Evolutionary conservation across 768 basidiomycete species (phyloP).

Genomic region (Suillus subaureus): DNA sequence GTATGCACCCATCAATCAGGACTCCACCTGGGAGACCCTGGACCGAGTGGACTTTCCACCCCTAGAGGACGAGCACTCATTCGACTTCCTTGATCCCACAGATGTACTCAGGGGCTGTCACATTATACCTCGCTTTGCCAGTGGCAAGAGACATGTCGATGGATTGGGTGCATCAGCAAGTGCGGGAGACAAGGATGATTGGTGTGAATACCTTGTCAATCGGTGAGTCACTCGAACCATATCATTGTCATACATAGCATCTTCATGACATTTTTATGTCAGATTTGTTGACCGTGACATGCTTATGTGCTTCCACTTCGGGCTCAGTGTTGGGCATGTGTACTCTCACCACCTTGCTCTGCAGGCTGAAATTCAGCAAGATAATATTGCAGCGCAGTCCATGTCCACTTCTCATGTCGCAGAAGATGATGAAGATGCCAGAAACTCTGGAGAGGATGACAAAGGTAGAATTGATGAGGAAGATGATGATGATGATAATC

Average conservation of each 20-base stretch:
- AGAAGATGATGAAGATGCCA: no score
- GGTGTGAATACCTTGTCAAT: not conserved
- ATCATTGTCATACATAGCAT: no score
- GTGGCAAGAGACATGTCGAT: not conserved
- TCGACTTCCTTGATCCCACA: slow-evolving; percentile 5
- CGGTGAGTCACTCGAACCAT: not conserved
- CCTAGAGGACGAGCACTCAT: not conserved
- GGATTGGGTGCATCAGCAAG: not conserved
- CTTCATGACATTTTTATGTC: not conserved
- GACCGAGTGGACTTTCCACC: not conserved
- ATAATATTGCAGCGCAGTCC: no score
- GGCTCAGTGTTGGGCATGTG: slow-evolving; percentile 6
- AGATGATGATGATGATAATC: no score
- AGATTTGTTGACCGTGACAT: slow-evolving; percentile 5
- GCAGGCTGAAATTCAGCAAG: no score
- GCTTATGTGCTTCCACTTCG: slow-evolving; percentile 6
- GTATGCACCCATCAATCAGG: not conserved
- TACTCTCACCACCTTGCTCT: not conserved
- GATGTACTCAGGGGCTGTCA: slow-evolving; percentile 8
- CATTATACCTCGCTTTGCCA: not conserved
- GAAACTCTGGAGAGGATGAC: no score
- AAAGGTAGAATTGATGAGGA: no score
- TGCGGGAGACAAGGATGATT: not conserved
- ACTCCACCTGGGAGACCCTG: slow-evolving; percentile 1
- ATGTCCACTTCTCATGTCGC: no score